Conservation (phyloP, 179 eudicot genomes). For the Vitellaria paradoxa region DNA sequence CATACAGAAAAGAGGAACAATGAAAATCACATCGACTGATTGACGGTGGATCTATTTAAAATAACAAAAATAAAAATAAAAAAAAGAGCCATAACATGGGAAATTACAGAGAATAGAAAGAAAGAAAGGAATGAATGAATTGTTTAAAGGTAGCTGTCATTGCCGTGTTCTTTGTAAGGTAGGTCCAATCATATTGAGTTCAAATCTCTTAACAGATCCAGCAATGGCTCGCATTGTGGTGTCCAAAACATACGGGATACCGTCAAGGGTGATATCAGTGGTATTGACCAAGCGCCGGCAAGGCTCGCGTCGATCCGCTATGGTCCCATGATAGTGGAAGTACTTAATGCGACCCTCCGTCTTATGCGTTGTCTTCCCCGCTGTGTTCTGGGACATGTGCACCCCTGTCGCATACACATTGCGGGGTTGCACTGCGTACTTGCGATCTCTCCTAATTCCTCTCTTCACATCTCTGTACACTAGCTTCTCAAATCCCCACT, state of each 20-base stretch:
- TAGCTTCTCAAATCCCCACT: constrained; percentile 86
- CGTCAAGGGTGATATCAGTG: constrained; percentile 27
- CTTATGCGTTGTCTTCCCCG: constrained; percentile 43
- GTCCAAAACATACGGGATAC: constrained; percentile 49
- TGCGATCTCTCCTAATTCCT: constrained; percentile 59
- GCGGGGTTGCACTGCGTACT: constrained; percentile 73
- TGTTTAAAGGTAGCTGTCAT: constrained; percentile 13
- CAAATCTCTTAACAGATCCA: constrained; percentile 55
- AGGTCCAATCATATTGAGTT: constrained; percentile 56
- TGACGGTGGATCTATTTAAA: not conserved
- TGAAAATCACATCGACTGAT: not conserved
- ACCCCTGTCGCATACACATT: constrained; percentile 77
- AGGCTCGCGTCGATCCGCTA: constrained; percentile 50
- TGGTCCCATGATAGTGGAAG: constrained; percentile 85
- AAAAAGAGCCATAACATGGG: not conserved
- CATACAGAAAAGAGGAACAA: not conserved
- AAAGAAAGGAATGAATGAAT: not conserved
- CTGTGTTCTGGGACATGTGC: constrained; percentile 60
- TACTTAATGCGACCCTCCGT: constrained; percentile 49
- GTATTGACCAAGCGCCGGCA: constrained; percentile 48
- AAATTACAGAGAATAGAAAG: not conserved
- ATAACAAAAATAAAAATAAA: not conserved
- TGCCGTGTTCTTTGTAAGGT: constrained; percentile 45
- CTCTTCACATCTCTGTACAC: constrained; percentile 59
- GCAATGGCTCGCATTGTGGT: constrained; percentile 45